Conservation (phyloP, 2,329 filamentous ascomycete species). For the Lasiodiplodia citricola region DNA sequence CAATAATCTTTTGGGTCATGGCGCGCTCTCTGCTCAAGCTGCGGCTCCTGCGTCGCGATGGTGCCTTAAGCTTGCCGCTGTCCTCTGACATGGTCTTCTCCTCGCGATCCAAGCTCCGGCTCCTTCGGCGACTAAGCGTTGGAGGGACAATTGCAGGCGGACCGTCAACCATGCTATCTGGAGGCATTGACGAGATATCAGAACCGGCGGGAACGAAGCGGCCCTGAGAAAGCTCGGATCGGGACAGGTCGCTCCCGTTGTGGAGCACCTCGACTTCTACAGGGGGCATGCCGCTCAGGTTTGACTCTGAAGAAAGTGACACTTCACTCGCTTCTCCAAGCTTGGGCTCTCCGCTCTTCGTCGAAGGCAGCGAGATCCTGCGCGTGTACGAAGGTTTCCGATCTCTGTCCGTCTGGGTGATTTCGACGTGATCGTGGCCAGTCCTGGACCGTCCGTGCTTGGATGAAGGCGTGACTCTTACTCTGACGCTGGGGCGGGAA, state of each 20-base stretch:
- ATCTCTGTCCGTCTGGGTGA: slow-evolving; percentile 78
- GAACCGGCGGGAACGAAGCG: slow-evolving; percentile 72
- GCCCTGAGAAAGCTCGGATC: slow-evolving; percentile 64
- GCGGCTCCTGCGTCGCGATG: slow-evolving; percentile 62
- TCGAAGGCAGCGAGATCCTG: slow-evolving; percentile 65
- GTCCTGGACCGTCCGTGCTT: slow-evolving; percentile 56
- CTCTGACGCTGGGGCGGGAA: slow-evolving; percentile 80
- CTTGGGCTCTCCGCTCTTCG: slow-evolving; percentile 45
- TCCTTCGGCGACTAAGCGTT: slow-evolving; percentile 50
- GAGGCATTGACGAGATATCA: slow-evolving; percentile 83
- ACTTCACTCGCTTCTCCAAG: slow-evolving; percentile 43
- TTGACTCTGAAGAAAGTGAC: slow-evolving; percentile 85
- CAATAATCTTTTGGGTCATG: slow-evolving; percentile 67
- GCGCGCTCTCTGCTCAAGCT: slow-evolving; percentile 70
- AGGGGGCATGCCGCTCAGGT: slow-evolving; percentile 69
- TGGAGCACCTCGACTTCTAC: slow-evolving; percentile 89
- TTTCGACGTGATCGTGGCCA: slow-evolving; percentile 77
- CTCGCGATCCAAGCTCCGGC: slow-evolving; percentile 55
- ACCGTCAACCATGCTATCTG: slow-evolving; percentile 72
- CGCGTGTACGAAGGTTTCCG: slow-evolving; percentile 72
- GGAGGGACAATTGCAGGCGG: slow-evolving; percentile 50
- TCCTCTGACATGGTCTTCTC: slow-evolving; percentile 42
- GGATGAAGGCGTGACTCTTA: slow-evolving; percentile 78
- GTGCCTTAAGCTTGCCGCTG: slow-evolving; percentile 58
- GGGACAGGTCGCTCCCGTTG: slow-evolving; percentile 70